Evolutionary conservation across 225 moss, liverwort and hornwort genomes (phyloP).

Genomic region (Physcomitrium patens): DNA sequence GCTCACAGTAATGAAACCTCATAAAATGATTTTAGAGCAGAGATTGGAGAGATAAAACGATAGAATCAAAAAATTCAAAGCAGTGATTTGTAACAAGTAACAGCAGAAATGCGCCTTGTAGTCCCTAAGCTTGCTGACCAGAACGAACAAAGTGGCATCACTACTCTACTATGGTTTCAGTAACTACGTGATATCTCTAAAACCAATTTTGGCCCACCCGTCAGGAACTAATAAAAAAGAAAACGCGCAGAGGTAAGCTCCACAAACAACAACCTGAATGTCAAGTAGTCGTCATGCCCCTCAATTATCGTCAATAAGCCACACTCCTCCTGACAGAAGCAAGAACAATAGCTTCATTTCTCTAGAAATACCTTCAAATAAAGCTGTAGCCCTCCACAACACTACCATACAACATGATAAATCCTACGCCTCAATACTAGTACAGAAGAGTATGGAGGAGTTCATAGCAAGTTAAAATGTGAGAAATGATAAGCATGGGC

Average conservation of each 20-base stretch:
- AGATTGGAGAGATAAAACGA: background rate
- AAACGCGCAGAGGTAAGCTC: constrained; percentile 30
- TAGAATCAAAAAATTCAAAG: background rate
- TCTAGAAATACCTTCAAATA: constrained; percentile 29
- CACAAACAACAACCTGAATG: constrained; percentile 58
- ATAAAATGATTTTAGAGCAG: background rate
- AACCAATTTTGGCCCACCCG: constrained; percentile 14
- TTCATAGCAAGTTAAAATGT: background rate
- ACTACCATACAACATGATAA: constrained; percentile 16
- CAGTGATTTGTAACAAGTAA: background rate
- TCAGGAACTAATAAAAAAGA: constrained; percentile 19
- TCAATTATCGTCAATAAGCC: constrained; percentile 81
- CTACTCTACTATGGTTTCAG: background rate
- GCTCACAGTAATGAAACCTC: background rate
- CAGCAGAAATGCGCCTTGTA: constrained; percentile 1
- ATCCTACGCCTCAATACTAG: background rate
- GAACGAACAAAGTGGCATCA: background rate
- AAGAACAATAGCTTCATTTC: constrained; percentile 46
- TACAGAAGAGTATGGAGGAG: background rate
- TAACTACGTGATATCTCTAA: background rate
- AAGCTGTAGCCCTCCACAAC: background rate
- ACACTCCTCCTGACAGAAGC: constrained; percentile 77
- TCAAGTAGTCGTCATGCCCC: constrained; percentile 60
- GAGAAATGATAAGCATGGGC: background rate
- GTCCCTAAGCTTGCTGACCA: background rate